A percentile compares a stretch with the other conserved stretches of the same genome.
Evolutionary conservation across 805 yeast species (phyloP).

Genomic region (Kodamaea sagamina): DNA sequence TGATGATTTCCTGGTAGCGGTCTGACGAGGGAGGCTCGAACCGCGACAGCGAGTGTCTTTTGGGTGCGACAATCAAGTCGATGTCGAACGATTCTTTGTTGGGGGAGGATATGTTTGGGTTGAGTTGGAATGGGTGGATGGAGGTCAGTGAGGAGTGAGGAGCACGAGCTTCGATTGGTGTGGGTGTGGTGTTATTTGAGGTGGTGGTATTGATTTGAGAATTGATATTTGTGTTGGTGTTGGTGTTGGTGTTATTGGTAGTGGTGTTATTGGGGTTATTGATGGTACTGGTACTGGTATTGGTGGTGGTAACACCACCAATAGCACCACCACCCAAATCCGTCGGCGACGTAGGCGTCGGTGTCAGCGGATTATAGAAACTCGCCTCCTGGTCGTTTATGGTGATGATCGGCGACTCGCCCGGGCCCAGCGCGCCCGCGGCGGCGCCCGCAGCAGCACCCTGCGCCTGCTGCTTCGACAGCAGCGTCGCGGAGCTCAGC

Average conservation of each 20-base stretch:
- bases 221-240: not conserved
- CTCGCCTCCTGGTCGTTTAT: slow-evolving; percentile 19
- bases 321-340: not conserved
- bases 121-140: slow-evolving; percentile 49
- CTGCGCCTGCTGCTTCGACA: slow-evolving; percentile 6
- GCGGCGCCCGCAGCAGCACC: no score
- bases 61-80: slow-evolving; percentile 77
- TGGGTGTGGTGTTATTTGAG: slow-evolving; percentile 7
- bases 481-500: slow-evolving; percentile 4
- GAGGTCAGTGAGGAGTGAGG: slow-evolving; percentile 12
- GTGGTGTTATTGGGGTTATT: not conserved
- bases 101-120: slow-evolving; percentile 59
- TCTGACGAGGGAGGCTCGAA: slow-evolving; percentile 69
- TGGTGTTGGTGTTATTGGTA: not conserved
- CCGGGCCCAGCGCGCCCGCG: no score
- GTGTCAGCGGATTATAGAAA: slow-evolving; percentile 18
- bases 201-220: not conserved
- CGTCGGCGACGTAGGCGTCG: slow-evolving; percentile 28
- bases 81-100: slow-evolving; percentile 68
- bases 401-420: slow-evolving; percentile 25
- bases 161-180: slow-evolving; percentile 16
- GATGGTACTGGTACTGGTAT: not conserved
- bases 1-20: slow-evolving; percentile 51
- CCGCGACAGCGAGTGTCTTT: slow-evolving; percentile 88
- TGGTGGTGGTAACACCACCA: not conserved